Evolutionary conservation across 2,329 filamentous ascomycete genomes (phyloP), one percentile per base, ranked within the genome.

Genomic region (Dendryphion nanum): DNA sequence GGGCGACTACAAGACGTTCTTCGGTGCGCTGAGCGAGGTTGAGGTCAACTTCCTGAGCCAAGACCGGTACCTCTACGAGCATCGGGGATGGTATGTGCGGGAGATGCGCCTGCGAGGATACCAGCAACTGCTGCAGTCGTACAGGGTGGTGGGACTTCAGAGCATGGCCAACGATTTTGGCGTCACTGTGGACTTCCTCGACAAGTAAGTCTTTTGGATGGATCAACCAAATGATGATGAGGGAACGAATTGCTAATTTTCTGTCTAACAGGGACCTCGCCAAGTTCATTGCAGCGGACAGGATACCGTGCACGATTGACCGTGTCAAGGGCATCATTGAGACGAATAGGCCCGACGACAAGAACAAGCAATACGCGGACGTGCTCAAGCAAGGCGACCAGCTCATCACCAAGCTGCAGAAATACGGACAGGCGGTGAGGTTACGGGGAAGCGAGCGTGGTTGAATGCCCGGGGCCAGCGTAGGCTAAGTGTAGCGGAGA

Each of bases 361-460:
- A 98, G 83, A 97, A 97, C 78, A 96, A 95, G 79, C 93, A 98
- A 73, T 98, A 98, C 71, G 86, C 90, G 57, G 93, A 98, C 57
- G 89, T 97, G 24, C 89, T 98, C 45, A 93, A 93, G 73, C 93
- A 97, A 66, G 93, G 93, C 20, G 93, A 98, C 68, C 87, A 95
- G 70, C 78, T 98, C 47, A 97, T 98, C 66, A 98, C 93, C 41
- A 98, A 98, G 78, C 76, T 98, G 54, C 93, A 98, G 73, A 98
- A 98, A 77, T 98, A 98, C 68, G 93, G 93, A 30, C 93, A 98
- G 71, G 86, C 93, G 2, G 93, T 98, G 49, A 81, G 93, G 61
- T 76, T 98, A 70, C 82, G 93, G 58, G 93, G 93, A 28, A 97
- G 91, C 63, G 93, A 98, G 77, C 81, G 93, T 57, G 89, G 88